Percentiles rank a stretch among this genome's conserved stretches.
Conservation (phyloP, 2,329 filamentous ascomycete species). For the Ophioceras dolichostomum region DNA sequence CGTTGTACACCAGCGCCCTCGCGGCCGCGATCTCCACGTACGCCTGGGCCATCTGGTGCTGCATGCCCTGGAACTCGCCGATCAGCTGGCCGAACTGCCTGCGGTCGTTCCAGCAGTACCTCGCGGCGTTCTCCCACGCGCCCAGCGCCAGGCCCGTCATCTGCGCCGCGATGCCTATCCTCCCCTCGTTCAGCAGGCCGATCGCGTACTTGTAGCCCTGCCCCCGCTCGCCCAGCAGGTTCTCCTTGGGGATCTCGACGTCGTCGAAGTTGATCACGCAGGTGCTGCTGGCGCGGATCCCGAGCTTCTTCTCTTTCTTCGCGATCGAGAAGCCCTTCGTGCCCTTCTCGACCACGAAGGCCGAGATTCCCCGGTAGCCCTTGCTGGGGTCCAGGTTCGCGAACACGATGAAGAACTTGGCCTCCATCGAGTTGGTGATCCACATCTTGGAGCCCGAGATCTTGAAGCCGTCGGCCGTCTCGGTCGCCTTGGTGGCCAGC, state of each 20-base stretch:
- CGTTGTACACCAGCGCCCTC: conserved; percentile 87
- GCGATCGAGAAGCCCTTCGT: conserved; percentile 85
- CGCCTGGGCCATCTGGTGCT: conserved; percentile 93
- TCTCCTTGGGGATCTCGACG: conserved; percentile 76
- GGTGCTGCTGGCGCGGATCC: conserved; percentile 89
- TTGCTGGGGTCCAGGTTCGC: conserved; percentile 87
- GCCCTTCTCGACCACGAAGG: conserved; percentile 87
- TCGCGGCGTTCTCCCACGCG: conserved; percentile 88
- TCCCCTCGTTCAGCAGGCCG: conserved; percentile 82
- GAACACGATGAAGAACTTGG: conserved; percentile 93
- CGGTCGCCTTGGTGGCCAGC: conserved; percentile 77
- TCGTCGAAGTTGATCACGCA: conserved; percentile 98
- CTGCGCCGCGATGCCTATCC: conserved; percentile 95
- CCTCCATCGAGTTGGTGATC: conserved; percentile 97
- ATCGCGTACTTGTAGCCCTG: conserved; percentile 99
- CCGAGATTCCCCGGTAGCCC: conserved; percentile 94
- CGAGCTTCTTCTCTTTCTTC: conserved; percentile 99
- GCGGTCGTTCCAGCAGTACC: conserved; percentile 96
- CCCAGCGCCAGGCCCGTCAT: conserved; percentile 96
- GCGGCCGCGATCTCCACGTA: conserved; percentile 91
- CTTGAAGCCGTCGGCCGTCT: conserved; percentile 72
- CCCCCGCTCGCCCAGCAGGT: conserved; percentile 77
- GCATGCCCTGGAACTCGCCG: conserved; percentile 98
- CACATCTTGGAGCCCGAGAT: conserved; percentile 97
- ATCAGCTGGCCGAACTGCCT: conserved; percentile 91